phyloP scores from a whole-genome alignment of 768 basidiomycete genomes.

The Lactarius trivialis region DNA sequence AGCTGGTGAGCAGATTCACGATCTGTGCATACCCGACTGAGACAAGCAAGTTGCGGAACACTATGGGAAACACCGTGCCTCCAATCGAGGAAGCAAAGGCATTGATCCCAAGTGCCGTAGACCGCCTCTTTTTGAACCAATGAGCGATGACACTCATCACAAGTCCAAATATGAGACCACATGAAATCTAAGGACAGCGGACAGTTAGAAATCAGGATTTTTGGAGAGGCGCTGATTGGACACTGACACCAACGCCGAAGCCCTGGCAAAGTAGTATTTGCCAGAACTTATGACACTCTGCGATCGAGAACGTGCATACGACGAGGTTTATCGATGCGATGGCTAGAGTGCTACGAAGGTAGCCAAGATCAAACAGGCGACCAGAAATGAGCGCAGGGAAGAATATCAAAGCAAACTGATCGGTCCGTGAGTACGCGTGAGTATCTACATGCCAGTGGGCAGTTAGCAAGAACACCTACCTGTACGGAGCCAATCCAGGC shows the following conservation, averaged over 20 bases:
- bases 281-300: conserved; percentile 70
- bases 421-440: too few relatives aligned
- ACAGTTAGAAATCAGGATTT: neutral
- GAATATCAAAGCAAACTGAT: conserved; percentile 56
- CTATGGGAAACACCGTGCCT: conserved; percentile 61
- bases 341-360: conserved; percentile 47
- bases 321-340: conserved; percentile 46
- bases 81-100: conserved; percentile 65
- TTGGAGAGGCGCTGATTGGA: neutral
- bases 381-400: conserved; percentile 58
- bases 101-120: conserved; percentile 51
- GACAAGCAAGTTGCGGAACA: conserved; percentile 47
- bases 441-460: neutral
- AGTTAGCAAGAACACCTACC: conserved; percentile 30
- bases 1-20: neutral
- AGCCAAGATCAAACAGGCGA: conserved; percentile 68
- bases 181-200: conserved; percentile 23
- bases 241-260: conserved; percentile 52
- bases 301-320: conserved; percentile 53
- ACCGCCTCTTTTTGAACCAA: too few relatives aligned
- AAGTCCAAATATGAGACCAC: conserved; percentile 57
- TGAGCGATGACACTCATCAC: conserved; percentile 52
- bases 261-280: conserved; percentile 75
- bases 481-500: conserved; percentile 82
- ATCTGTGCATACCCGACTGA: conserved; percentile 42